Percentiles rank a stretch among this genome's conserved stretches.
These are phyloP conservation scores for Chlorociboria aeruginascens DNA, from an alignment of 495 filamentous ascomycete genomes.

Conservation along the genomic window DNA sequence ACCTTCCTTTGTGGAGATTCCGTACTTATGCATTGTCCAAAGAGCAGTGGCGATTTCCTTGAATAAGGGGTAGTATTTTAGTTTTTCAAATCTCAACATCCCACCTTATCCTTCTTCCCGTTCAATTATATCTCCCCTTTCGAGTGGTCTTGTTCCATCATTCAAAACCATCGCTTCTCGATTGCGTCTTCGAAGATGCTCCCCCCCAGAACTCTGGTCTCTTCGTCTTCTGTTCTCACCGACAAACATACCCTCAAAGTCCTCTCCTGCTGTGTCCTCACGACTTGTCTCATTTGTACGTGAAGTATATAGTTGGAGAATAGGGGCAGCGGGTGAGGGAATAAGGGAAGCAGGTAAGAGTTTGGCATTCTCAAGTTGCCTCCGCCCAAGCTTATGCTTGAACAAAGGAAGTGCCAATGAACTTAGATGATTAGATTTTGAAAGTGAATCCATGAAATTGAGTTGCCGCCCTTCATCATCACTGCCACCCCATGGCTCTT, in stretches of 20 bases:
- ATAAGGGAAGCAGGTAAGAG: slow-evolving; percentile 18
- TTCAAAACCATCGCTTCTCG: slow-evolving; percentile 55
- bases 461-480: slow-evolving; percentile 28
- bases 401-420: slow-evolving; percentile 29
- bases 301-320: neutral
- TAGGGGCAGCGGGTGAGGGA: slow-evolving; percentile 18
- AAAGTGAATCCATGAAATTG: slow-evolving; percentile 33
- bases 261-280: slow-evolving; percentile 14
- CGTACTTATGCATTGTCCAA: too few relatives aligned
- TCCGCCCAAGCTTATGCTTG: slow-evolving; percentile 25
- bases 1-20: too few relatives aligned
- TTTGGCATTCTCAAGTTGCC: slow-evolving; percentile 28
- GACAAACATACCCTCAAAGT: slow-evolving; percentile 15
- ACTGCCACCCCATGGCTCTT: slow-evolving; percentile 39
- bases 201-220: slow-evolving; percentile 36
- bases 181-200: slow-evolving; percentile 39
- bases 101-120: slow-evolving; percentile 4
- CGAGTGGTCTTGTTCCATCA: slow-evolving; percentile 44
- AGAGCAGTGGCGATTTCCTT: too few relatives aligned
- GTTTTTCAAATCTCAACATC: too few relatives aligned
- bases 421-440: slow-evolving; percentile 32
- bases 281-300: slow-evolving; percentile 10
- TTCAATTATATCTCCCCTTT: slow-evolving; percentile 45
- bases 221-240: slow-evolving; percentile 26
- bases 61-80: too few relatives aligned